Base-by-base conservation (phyloP, 805 yeast species). In the Candida pini region DNA sequence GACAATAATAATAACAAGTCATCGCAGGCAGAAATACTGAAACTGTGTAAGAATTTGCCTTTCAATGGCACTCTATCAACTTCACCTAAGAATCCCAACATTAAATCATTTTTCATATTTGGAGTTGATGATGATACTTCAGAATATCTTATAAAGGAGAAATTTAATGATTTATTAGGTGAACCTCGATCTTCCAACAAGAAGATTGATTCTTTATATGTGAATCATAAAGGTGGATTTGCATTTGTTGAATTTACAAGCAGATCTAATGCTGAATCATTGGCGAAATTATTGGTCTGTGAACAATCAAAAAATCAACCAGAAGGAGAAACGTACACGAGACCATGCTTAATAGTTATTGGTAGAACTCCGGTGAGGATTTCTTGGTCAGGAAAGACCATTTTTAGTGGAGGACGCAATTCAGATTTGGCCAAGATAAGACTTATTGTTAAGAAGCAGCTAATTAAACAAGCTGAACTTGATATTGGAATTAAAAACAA, bases 51-150 rank as follows among this genome's bases (percentile, higher is more conserved):
- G 17, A 73, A 71, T 43, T 60, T 87, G n/a, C 95, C 95, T 0
- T 68, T 83, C 38, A 75, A 74, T 27, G 85, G 83, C 1, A 66
- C 70, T n/a, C 51, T 80, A 8, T 39, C 40, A 3, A 46, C 40
- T 3, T 57, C 64, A 0, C 64, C 80, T 0, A 58, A 58, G 22
- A 69, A 70, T 34, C 39, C 50, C 4, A 47, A 56, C 0, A 49
- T 73, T n/a, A 69, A 66, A 34, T 70, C 88, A 0, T 71, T 87
- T 34, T 87, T 88, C 52, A 51, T 88, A 14, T 84, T 79, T 58
- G 96, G 96, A 2, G 64, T 86, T 14, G 78, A 72, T 39, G 73
- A 75, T 4, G 76, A 76, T 12, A 51, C 81, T 6, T 81, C 94
- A 0, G 86, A 80, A 46, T 78, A 77, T 55, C 60, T 62, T 34